Percentiles rank a stretch among this genome's conserved stretches.
Evolutionary conservation across 495 filamentous ascomycete genomes (phyloP).

Genomic region (Hamigera avellanea): DNA sequence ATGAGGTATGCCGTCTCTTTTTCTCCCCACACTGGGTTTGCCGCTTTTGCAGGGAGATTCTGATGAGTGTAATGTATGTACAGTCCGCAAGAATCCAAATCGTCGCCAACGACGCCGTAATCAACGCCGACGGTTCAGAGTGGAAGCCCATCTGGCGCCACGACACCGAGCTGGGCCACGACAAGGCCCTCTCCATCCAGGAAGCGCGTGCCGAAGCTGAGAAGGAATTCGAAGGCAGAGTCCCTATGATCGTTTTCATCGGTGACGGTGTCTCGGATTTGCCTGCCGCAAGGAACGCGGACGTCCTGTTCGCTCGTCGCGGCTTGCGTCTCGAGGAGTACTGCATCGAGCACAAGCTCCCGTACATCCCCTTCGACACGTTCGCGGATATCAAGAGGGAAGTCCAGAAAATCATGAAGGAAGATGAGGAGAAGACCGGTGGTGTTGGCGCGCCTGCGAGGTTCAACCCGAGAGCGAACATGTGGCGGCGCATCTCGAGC

Average conservation of each 20-base stretch:
- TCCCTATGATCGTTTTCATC: slow-evolving; percentile 65
- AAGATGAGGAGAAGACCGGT: slow-evolving; percentile 53
- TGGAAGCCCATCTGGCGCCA: slow-evolving; percentile 68
- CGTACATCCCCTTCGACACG: slow-evolving; percentile 54
- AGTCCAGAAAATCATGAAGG: slow-evolving; percentile 44
- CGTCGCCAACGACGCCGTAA: slow-evolving; percentile 58
- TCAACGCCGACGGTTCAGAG: slow-evolving; percentile 42
- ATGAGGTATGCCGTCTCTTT: slow-evolving; percentile 26
- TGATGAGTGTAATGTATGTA: no score
- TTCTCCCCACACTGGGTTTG: no score
- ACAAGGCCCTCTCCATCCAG: slow-evolving; percentile 56
- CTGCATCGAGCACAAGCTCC: slow-evolving; percentile 51
- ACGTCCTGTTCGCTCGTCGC: slow-evolving; percentile 62
- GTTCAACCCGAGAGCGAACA: slow-evolving; percentile 61
- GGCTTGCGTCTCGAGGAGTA: slow-evolving; percentile 62
- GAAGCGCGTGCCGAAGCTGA: slow-evolving; percentile 45
- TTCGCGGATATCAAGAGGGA: slow-evolving; percentile 59
- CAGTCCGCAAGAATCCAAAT: slow-evolving; percentile 51
- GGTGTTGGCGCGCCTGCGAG: slow-evolving; percentile 49
- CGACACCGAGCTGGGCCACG: slow-evolving; percentile 55
- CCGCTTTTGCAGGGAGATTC: slow-evolving; percentile 2
- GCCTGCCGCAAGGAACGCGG: slow-evolving; percentile 59
- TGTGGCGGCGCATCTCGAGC: slow-evolving; percentile 61
- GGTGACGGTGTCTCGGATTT: slow-evolving; percentile 71
- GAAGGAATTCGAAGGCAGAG: slow-evolving; percentile 43